Evolutionary conservation across 169 alveolate genomes (phyloP), one percentile per base, ranked within the genome.

Genomic region (Babesia bigemina): DNA sequence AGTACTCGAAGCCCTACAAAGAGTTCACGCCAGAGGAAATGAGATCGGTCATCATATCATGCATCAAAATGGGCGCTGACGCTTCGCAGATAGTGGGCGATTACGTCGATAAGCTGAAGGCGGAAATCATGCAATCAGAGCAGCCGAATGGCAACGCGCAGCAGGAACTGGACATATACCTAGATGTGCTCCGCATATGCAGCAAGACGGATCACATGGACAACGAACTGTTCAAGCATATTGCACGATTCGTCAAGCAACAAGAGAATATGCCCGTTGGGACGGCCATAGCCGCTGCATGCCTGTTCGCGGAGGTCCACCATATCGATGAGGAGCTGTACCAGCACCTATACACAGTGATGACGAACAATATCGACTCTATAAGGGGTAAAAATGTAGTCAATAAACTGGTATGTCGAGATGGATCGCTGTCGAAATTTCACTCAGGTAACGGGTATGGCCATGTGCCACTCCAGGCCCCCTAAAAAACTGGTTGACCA

Each of bases 331-430:
- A 74, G 42, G 67, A 10, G 16, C 70, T 74, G 33, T 74, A n/a
- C 49, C 47, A 28, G 57, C 65, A 74, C 47, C 55, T 74, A 26
- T 60, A 60, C 26, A 33, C 52, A 7, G 14, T 72, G 52, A 63
- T 81, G 39, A 59, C 62, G 50, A 75, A 63, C 42, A 47, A 69
- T 48, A n/a, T 73, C 14, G 87, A 76, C 28, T 53, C 44, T 0
- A 58, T 71, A 47, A 82, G 70, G 24, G 79, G 74, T 10, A 86
- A 86, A 36, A 17, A 33, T 4, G 77, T 71, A 66, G 88, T 83
- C 24, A 71, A 7, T 0, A 63, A 39, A 48, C 69, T 74, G 12
- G 75, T 74, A 26, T 1, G 79, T 57, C 6, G 19, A 7, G 8
- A 7, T 36, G 24, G 1, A 19, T 2, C n/a, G 28, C 26, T n/a